A percentile compares a stretch with the other conserved stretches of the same genome.
These are phyloP conservation scores for Gossypium longicalyx DNA, from an alignment of 345 rosid genomes.

Conservation along the genomic window DNA sequence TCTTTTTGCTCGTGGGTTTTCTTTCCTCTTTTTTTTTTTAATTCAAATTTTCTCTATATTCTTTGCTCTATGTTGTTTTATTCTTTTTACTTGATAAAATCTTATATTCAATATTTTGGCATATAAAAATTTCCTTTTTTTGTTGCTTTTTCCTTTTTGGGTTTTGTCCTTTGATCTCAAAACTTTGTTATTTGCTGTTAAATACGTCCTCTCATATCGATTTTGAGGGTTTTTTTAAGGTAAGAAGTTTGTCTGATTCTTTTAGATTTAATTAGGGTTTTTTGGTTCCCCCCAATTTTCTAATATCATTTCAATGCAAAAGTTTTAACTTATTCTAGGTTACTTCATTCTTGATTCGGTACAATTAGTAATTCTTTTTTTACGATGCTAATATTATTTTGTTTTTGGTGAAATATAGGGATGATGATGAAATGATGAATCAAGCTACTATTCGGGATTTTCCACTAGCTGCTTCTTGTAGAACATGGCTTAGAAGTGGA, in stretches of 20 bases:
- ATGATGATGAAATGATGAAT: conserved; percentile 17
- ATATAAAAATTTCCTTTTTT: not conserved
- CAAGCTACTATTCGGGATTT: too few relatives aligned
- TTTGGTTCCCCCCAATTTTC: not conserved
- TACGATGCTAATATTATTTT: not conserved
- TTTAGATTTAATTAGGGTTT: conserved; percentile 29
- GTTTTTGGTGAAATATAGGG: conserved; percentile 27
- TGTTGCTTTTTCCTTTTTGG: conserved; percentile 11
- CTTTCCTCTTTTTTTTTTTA: too few relatives aligned
- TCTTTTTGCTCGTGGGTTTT: not conserved
- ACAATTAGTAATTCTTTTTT: not conserved
- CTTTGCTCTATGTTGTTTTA: not conserved
- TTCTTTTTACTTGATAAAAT: not conserved
- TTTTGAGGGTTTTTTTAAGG: conserved; percentile 1
- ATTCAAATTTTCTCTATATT: not conserved
- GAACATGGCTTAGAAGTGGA: too few relatives aligned
- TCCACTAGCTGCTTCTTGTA: too few relatives aligned
- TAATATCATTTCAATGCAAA: not conserved
- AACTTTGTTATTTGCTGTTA: conserved; percentile 6
- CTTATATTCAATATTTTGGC: conserved; percentile 3
- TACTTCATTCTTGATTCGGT: not conserved
- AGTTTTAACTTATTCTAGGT: not conserved
- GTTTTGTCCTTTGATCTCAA: conserved; percentile 17
- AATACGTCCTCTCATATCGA: conserved; percentile 7
- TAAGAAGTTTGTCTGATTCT: not conserved